phyloP scores from a whole-genome alignment of 495 filamentous ascomycete species.

The Xylaria sp. region DNA sequence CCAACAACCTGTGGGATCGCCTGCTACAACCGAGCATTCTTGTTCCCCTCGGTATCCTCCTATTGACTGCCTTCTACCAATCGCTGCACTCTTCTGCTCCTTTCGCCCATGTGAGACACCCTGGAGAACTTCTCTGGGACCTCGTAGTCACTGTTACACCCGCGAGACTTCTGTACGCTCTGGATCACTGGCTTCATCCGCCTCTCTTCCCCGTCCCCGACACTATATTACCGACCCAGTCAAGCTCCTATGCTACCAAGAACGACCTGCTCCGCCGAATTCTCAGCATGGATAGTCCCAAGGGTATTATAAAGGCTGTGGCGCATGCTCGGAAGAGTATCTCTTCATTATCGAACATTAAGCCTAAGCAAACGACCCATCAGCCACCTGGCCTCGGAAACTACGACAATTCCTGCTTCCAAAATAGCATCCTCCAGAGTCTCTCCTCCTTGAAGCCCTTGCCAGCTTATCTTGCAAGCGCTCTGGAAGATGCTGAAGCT shows the following conservation, averaged over 20 bases:
- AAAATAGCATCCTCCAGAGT: constrained; percentile 93
- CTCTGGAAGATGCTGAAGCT: constrained; percentile 40
- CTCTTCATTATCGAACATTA: constrained; percentile 56
- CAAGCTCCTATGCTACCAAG: constrained; percentile 61
- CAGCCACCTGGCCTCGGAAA: constrained; percentile 85
- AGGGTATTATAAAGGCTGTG: constrained; percentile 47
- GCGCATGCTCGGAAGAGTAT: constrained; percentile 53
- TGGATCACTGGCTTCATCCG: constrained; percentile 59
- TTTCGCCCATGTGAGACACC: constrained; percentile 42
- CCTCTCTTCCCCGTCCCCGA: constrained; percentile 41
- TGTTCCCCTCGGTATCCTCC: constrained; percentile 47
- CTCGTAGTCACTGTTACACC: constrained; percentile 67
- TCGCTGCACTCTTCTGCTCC: constrained; percentile 40
- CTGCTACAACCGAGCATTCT: constrained; percentile 44
- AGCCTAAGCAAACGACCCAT: constrained; percentile 43
- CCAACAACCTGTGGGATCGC: constrained; percentile 37
- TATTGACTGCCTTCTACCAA: constrained; percentile 53
- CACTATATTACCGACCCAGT: constrained; percentile 29
- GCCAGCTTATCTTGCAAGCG: constrained; percentile 54
- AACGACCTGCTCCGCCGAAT: constrained; percentile 71
- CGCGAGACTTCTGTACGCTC: constrained; percentile 61
- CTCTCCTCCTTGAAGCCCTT: constrained; percentile 78
- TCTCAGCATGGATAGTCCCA: constrained; percentile 65
- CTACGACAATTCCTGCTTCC: constrained; percentile 93
- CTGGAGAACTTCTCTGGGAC: constrained; percentile 66